A percentile compares a stretch with the other conserved stretches of the same genome.
These are phyloP conservation scores for Piper betle DNA, from an alignment of 164 flowering plant genomes.

Conservation along the genomic window DNA sequence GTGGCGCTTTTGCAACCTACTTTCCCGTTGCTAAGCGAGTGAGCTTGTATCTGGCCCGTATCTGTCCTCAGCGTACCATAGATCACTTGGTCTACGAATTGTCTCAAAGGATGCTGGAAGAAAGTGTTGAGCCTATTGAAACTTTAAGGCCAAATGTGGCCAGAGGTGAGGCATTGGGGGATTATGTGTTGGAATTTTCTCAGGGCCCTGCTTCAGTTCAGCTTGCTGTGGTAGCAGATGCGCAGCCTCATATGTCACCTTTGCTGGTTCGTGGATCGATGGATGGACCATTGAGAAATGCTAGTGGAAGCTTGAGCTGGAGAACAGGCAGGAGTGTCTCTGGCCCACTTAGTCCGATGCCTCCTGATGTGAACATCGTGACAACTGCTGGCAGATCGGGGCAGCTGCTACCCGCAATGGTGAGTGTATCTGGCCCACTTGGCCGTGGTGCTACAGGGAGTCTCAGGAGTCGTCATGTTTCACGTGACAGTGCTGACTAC, in stretches of 20 bases:
- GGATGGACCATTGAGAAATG: conserved; percentile 83
- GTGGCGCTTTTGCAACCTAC: conserved; percentile 96
- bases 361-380: conserved; percentile 73
- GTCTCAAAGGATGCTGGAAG: conserved; percentile 85
- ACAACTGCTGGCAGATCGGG: conserved; percentile 84
- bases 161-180: conserved; percentile 44
- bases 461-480: conserved; percentile 83
- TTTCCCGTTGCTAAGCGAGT: conserved; percentile 98
- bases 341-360: conserved; percentile 89
- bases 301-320: conserved; percentile 96
- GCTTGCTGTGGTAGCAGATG: conserved; percentile 59
- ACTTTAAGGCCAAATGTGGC: conserved; percentile 40
- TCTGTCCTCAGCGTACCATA: conserved; percentile 94
- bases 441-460: conserved; percentile 90
- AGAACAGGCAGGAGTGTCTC: conserved; percentile 85
- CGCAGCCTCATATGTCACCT: conserved; percentile 97
- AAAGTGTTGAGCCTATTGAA: conserved; percentile 69
- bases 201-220: conserved; percentile 75
- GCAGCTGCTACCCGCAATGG: conserved; percentile 79
- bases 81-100: conserved; percentile 93
- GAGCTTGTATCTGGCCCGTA: conserved; percentile 87
- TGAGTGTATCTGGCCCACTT: conserved; percentile 94
- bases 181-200: conserved; percentile 76
- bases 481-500: conserved; percentile 95
- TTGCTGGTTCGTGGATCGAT: conserved; percentile 90